Conservation (phyloP, 257 asterid genomes). For the Ilex asprella region DNA sequence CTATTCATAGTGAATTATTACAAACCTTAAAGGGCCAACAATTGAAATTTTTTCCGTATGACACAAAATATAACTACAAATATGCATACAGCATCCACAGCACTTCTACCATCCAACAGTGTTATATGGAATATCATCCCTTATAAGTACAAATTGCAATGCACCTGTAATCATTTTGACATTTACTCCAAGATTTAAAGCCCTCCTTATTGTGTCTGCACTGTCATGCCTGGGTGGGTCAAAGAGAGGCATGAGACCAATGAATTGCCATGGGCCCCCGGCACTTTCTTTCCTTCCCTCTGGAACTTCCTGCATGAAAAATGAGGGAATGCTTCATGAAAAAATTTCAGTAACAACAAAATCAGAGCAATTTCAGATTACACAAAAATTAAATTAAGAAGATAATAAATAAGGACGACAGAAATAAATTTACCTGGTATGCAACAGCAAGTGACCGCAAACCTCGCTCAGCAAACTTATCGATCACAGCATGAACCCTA, state of each 20-base stretch:
- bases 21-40: no score
- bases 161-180: slow-evolving; percentile 93
- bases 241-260: slow-evolving; percentile 87
- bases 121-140: neutral
- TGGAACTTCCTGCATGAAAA: slow-evolving; percentile 67
- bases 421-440: slow-evolving; percentile 51
- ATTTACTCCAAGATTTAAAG: slow-evolving; percentile 82
- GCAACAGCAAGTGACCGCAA: slow-evolving; percentile 89
- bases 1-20: no score
- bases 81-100: no score
- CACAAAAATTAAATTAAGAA: neutral
- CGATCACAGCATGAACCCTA: slow-evolving; percentile 71
- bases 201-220: slow-evolving; percentile 86
- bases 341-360: slow-evolving; percentile 2
- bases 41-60: no score
- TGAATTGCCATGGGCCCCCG: slow-evolving; percentile 91
- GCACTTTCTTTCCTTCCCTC: slow-evolving; percentile 73
- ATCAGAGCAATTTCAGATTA: no score
- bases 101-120: no score
- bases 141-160: slow-evolving; percentile 5
- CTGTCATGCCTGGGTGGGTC: slow-evolving; percentile 98
- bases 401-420: neutral
- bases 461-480: slow-evolving; percentile 92
- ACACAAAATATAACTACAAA: no score
- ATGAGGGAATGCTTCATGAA: slow-evolving; percentile 7